phyloP scores from a whole-genome alignment of 2,329 filamentous ascomycete genomes.

The Ophiostoma sp. region DNA sequence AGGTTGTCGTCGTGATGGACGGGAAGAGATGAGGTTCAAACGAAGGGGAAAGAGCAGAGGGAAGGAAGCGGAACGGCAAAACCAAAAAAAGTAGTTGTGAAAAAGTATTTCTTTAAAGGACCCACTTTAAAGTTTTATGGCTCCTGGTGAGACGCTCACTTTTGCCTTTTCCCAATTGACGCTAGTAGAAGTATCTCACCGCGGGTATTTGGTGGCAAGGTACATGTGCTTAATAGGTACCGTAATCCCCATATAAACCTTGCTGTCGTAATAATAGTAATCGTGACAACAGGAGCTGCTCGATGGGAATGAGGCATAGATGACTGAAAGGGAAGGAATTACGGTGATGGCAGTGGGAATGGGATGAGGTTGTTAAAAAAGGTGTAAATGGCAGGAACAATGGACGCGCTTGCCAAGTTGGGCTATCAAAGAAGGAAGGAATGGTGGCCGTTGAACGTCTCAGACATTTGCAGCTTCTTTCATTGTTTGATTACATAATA shows the following conservation, averaged over 20 bases:
- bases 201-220: neutral
- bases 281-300: neutral
- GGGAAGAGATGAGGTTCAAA: slow-evolving; percentile 27
- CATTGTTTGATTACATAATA: slow-evolving; percentile 4
- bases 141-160: slow-evolving; percentile 4
- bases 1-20: slow-evolving; percentile 31
- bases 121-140: slow-evolving; percentile 28
- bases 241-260: neutral
- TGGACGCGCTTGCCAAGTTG: neutral
- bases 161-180: neutral
- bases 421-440: neutral
- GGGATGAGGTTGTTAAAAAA: neutral
- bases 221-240: neutral
- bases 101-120: slow-evolving; percentile 30
- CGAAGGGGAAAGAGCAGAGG: slow-evolving; percentile 17
- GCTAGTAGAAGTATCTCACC: neutral
- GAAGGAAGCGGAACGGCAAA: slow-evolving; percentile 9
- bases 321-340: neutral
- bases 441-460: slow-evolving; percentile 11
- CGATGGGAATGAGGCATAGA: neutral
- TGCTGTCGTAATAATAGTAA: neutral
- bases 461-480: neutral
- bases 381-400: neutral
- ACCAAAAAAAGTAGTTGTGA: slow-evolving; percentile 9
- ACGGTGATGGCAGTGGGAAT: neutral